Evolutionary conservation across 2,329 filamentous ascomycete genomes (phyloP), one percentile per base, ranked within the genome.

Genomic region (Dactylellina cionopaga): DNA sequence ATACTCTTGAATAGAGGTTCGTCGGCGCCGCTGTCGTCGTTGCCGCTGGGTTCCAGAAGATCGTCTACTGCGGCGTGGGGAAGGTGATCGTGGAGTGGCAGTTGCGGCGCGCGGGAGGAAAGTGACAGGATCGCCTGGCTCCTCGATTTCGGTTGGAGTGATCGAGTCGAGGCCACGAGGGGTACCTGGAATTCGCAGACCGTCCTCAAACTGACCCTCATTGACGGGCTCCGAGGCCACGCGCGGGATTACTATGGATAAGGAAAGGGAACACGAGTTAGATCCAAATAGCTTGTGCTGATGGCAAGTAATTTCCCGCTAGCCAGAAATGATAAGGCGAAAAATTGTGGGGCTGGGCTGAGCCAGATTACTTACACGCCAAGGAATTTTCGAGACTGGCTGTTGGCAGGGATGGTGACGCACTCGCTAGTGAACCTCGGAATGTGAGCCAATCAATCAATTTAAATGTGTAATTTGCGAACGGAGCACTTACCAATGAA

Each of bases 121-220:
- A 33, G 27, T 59, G 27, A 47, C 19, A 9, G 44, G 19, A 22
- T 64, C 59, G 11, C 35, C 54, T 17, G 68, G 59, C 11, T 72
- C 68, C 52, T 72, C 68, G 68, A 72, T 72, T 72, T 72, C 68
- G 43, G 60, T 65, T 10, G 68, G 68, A n/a, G 52, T 49, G 46
- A 72, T 72, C 9, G 59, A 72, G 33, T 65, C 41, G 24, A 59
- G 54, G 19, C 46, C 52, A 46, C 39, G 68, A 58, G 44, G 52
- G 22, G 31, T 41, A 25, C 54, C 37, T 60, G 52, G 59, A 55
- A 59, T 52, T 41, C 22, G 59, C 49, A 72, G 47, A 47, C 46
- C 44, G 29, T 60, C 47, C 52, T 49, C 59, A n/a, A 46, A 37
- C 33, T 55, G 29, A 27, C 33, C 68, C 37, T 72, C 59, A 37